Conservation (phyloP, 2,329 filamentous ascomycete species). For the Pyricularia pennisetigena region DNA sequence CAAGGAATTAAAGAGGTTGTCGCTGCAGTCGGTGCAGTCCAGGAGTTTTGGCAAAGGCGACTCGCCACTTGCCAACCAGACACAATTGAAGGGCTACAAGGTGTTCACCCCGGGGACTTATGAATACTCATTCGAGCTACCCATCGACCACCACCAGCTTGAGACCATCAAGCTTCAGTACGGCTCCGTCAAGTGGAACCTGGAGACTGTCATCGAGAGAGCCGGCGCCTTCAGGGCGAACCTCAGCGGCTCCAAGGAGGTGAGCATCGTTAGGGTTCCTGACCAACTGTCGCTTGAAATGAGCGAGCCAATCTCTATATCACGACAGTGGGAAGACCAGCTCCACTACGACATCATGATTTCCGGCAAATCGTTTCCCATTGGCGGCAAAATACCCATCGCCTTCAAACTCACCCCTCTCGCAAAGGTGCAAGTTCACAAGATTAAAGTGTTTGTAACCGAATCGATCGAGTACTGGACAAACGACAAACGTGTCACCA, state of each 20-base stretch:
- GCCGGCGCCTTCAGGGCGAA: conserved; percentile 87
- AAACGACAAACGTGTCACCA: conserved; percentile 72
- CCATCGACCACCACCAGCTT: conserved; percentile 77
- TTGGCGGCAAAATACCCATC: conserved; percentile 81
- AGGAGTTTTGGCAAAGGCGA: conserved; percentile 81
- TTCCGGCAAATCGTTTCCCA: conserved; percentile 87
- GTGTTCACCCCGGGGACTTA: conserved; percentile 68
- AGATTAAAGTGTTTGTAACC: conserved; percentile 83
- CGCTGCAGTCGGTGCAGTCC: conserved; percentile 70
- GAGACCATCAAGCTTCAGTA: conserved; percentile 85
- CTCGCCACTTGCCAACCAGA: conserved; percentile 48
- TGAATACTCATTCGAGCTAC: conserved; percentile 71
- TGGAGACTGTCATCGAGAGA: conserved; percentile 77
- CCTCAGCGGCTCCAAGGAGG: conserved; percentile 70
- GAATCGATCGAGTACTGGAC: conserved; percentile 91
- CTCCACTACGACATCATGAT: conserved; percentile 94
- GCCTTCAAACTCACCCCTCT: conserved; percentile 89
- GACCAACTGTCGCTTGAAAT: conserved; percentile 83
- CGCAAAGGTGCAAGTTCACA: conserved; percentile 87
- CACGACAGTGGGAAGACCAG: conserved; percentile 88
- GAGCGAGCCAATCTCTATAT: conserved; percentile 89
- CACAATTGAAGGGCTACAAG: conserved; percentile 65
- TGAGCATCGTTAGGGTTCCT: conserved; percentile 74
- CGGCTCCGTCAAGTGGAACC: conserved; percentile 77
- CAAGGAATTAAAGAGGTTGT: conserved; percentile 56